phyloP scores from a whole-genome alignment of 768 basidiomycete species.

The Tylopilus vinaceipallidus region DNA sequence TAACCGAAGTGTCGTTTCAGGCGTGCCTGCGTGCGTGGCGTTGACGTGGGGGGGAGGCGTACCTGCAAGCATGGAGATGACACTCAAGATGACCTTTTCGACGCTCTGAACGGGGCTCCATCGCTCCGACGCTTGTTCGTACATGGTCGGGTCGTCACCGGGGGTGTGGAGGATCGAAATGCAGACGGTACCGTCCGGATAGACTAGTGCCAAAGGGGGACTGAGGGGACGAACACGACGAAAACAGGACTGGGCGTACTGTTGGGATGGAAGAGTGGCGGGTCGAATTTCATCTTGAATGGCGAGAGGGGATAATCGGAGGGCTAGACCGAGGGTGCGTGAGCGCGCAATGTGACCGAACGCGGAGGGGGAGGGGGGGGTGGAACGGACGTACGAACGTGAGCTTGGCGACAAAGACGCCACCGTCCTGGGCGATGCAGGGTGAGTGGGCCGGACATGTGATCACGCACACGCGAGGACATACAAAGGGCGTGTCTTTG shows the following conservation, averaged over 20 bases:
- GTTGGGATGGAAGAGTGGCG: constrained; percentile 96
- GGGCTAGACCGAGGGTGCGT: constrained; percentile 43
- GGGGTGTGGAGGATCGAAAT: constrained; percentile 98
- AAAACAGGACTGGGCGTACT: constrained; percentile 51
- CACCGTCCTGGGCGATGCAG: constrained; percentile 68
- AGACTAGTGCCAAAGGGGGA: constrained; percentile 57
- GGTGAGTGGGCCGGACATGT: too few relatives aligned
- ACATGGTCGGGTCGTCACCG: constrained; percentile 88
- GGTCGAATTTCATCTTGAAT: constrained; percentile 99
- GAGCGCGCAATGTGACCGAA: neutral
- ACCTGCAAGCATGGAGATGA: constrained; percentile 97
- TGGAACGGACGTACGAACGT: constrained; percentile 69
- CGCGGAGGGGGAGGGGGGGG: neutral
- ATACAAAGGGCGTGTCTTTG: constrained; percentile 90
- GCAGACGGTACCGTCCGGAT: constrained; percentile 94
- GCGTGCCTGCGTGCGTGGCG: too few relatives aligned
- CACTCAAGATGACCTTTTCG: constrained; percentile 93
- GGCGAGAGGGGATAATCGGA: constrained; percentile 95
- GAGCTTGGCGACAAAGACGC: constrained; percentile 88
- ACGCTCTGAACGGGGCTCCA: constrained; percentile 99
- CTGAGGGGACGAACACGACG: neutral
- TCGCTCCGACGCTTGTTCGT: constrained; percentile 92
- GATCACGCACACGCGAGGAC: too few relatives aligned
- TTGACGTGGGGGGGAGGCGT: constrained; percentile 17
- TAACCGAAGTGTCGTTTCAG: constrained; percentile 22